Percentiles rank a stretch among this genome's conserved stretches.
Evolutionary conservation across 1,284 basidiomycete species (phyloP).

Genomic region (Ustilago loliicola): DNA sequence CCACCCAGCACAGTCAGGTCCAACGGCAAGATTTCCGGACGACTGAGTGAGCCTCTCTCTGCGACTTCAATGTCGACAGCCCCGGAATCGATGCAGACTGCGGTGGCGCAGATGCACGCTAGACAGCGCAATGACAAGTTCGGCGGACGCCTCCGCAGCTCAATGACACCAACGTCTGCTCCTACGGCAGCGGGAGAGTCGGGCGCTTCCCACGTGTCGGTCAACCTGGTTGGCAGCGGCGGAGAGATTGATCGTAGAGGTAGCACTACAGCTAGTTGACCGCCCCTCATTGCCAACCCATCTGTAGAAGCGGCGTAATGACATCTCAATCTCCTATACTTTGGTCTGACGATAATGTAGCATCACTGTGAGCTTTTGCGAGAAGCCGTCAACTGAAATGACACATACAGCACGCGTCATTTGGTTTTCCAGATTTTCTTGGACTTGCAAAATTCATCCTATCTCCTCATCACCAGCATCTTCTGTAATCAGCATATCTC

Average conservation of each 20-base stretch:
- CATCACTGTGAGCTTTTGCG: neutral
- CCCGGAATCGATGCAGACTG: constrained; percentile 42
- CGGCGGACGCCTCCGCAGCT: constrained; percentile 37
- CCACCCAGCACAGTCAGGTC: neutral
- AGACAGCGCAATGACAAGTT: constrained; percentile 52
- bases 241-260: neutral
- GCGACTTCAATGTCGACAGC: constrained; percentile 45
- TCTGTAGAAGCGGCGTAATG: neutral
- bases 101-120: constrained; percentile 53
- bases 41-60: constrained; percentile 41
- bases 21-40: constrained; percentile 23
- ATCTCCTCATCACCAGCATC: no score
- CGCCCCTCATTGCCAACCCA: neutral
- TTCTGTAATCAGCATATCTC: no score
- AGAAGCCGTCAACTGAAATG: neutral
- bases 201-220: constrained; percentile 29
- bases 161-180: constrained; percentile 4
- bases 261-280: neutral
- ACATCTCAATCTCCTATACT: neutral
- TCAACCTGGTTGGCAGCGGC: constrained; percentile 4
- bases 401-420: no score
- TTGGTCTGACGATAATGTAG: neutral
- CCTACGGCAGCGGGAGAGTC: constrained; percentile 4
- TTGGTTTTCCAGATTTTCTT: no score
- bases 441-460: no score